Base-by-base conservation (phyloP, 2,329 filamentous ascomycete genomes). In the Neurospora sp. region DNA sequence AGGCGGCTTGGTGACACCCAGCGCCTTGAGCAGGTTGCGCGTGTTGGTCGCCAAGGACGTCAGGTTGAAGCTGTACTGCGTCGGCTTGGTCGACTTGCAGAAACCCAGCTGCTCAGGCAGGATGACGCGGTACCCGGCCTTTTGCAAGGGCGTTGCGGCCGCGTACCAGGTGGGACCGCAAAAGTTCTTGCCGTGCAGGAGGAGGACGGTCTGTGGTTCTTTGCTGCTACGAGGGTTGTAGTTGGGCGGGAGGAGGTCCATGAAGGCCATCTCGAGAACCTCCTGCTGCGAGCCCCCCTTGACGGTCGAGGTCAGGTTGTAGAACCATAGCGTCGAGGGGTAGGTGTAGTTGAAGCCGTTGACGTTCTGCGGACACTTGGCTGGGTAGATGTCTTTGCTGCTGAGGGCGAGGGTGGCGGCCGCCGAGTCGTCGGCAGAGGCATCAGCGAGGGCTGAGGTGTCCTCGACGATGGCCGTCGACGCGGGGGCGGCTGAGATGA, bases 101-200 rank as follows among this genome's bases (percentile, higher is more conserved):
- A 86, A 87, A 70, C 85, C 85, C 66, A 87, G 77, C 72, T 87
- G 84, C 72, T 87, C 85, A 0, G 84, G 83, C 2, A 84, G 77
- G 67, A 87, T 81, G 68, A 87, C 83, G 46, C 85, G 83, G 73
- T 85, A 86, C 57, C 84, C 85, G 37, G 74, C 75, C 2, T 73
- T 71, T 3, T 79, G 74, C 69, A 87, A 81, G 11, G 78, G 75
- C 11, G 76, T 72, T n/a, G 83, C 82, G 15, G 84, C 86, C 17
- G 76, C 76, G 69, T 81, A 79, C 85, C 85, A 87, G 8, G 85
- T 87, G 28, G 83, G 78, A 41, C 80, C 82, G 75, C 85, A 87
- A 72, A 87, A 87, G 77, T 86, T 87, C 77, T 85, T 86, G 73
- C 85, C 85, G 74, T 87, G 85, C 17, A 87, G 76, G 40, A 87